phyloP scores from a whole-genome alignment of 805 yeast genomes.

The Starmerella apis region DNA sequence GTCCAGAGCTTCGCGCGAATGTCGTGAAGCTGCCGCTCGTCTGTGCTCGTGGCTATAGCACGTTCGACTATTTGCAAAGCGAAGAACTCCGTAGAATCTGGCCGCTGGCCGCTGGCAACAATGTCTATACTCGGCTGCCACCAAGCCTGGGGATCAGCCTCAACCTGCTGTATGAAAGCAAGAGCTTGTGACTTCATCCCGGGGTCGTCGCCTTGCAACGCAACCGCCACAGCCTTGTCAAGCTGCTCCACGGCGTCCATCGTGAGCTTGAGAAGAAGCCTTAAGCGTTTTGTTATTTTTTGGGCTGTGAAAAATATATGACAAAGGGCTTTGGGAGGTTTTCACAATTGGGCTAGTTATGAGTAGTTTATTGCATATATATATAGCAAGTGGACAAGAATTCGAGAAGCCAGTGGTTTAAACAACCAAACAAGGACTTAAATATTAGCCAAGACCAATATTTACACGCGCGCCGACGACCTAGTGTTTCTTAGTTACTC shows the following conservation, averaged over 20 bases:
- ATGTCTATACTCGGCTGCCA: slow-evolving; percentile 40
- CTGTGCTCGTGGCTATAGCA: slow-evolving; percentile 39
- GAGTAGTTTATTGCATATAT: too few species aligned
- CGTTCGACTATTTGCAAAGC: slow-evolving; percentile 49
- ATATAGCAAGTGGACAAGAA: too few species aligned
- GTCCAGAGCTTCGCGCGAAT: slow-evolving; percentile 43
- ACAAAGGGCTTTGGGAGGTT: slow-evolving; percentile 9
- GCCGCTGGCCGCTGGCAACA: slow-evolving; percentile 31
- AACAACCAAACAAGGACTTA: too few species aligned
- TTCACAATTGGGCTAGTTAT: neutral
- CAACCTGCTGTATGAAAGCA: slow-evolving; percentile 37
- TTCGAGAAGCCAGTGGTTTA: too few species aligned
- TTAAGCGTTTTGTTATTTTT: neutral
- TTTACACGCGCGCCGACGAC: neutral
- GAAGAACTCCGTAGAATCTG: slow-evolving; percentile 54
- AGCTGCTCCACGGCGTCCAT: slow-evolving; percentile 42
- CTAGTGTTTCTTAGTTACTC: neutral
- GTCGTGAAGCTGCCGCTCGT: slow-evolving; percentile 38
- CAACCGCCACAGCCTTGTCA: slow-evolving; percentile 79
- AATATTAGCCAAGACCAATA: neutral
- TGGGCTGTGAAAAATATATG: slow-evolving; percentile 8
- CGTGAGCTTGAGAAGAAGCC: slow-evolving; percentile 7
- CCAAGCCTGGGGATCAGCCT: slow-evolving; percentile 36
- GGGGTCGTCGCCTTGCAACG: slow-evolving; percentile 56
- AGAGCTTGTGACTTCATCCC: slow-evolving; percentile 46